Evolutionary conservation across 495 filamentous ascomycete species (phyloP).

Genomic region (Trichoderma reesei): DNA sequence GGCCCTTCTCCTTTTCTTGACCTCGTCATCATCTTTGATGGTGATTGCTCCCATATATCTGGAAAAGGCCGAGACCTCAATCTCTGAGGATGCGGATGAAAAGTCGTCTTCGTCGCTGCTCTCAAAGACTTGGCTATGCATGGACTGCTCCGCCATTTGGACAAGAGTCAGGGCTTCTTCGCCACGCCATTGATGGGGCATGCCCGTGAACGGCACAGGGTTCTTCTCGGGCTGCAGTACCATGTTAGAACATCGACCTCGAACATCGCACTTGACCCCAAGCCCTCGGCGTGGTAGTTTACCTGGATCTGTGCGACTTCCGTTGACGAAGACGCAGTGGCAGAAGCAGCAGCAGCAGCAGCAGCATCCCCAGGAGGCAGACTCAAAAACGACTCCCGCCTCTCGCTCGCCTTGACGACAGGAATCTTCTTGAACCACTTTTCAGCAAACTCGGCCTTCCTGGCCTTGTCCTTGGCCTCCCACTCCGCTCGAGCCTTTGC

Average conservation of each 20-base stretch:
- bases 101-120: background rate
- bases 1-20: background rate
- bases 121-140: conserved; percentile 1
- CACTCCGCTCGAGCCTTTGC: background rate
- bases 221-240: background rate
- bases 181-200: background rate
- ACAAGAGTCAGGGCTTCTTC: background rate
- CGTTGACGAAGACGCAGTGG: too few relatives aligned
- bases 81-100: background rate
- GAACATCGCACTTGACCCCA: too few relatives aligned
- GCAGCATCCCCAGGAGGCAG: background rate
- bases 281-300: background rate
- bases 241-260: background rate
- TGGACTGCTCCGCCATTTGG: background rate
- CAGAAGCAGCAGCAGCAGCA: background rate
- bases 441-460: background rate
- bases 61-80: background rate
- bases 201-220: background rate
- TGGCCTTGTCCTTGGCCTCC: conserved; percentile 1
- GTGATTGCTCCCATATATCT: background rate
- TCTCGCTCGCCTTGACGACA: background rate
- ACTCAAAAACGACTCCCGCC: background rate
- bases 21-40: background rate
- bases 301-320: background rate
- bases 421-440: background rate